Evolutionary conservation across 768 basidiomycete species (phyloP), one percentile per base, ranked within the genome.

Genomic region (Tylopilus felleus): DNA sequence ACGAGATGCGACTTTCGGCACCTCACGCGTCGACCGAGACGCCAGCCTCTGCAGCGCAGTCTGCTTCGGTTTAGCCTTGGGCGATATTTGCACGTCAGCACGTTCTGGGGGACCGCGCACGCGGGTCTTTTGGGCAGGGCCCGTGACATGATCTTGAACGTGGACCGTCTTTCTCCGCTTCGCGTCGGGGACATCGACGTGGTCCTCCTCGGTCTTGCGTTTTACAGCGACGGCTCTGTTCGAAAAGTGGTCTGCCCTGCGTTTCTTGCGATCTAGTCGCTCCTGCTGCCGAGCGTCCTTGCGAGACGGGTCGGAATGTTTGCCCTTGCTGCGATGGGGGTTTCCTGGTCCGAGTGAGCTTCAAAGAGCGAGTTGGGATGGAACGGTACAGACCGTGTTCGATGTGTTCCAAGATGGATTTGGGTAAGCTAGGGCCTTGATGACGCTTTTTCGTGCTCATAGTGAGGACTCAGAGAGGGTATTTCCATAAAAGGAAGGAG

Each of bases 261-360:
- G 78, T 61, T 80, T 77, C 66, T 88, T 92, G 47, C 75, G 75
- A 42, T 74, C 75, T 1, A 73, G 55, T n/a, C 88, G 77, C 27
- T 79, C 80, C 60, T 83, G 78, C 65, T 85, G 90, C 40, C 88
- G 74, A 14, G 77, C 65, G 45, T 86, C 86, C 66, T 83, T 89
- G 52, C 87, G 77, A 44, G 78, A 77, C 23, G 62, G 42, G 38
- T 69, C 63, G 8, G n/a, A 14, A 10, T 41, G 45, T 28, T 49
- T 60, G 33, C 38, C 35, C 43, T 48, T 60, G 45, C 17, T 31
- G 33, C 44, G 59, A 52, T 46, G 47, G 10, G 43, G 9, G 42
- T 23, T 36, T 45, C 50, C 58, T 55, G 48, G 53, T 17, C 40
- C 22, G 8, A 16, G 41, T 64, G 39, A 52, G 53, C 5, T 14